Base-by-base conservation (phyloP, 495 filamentous ascomycete species). In the Annulohypoxylon moriforme region DNA sequence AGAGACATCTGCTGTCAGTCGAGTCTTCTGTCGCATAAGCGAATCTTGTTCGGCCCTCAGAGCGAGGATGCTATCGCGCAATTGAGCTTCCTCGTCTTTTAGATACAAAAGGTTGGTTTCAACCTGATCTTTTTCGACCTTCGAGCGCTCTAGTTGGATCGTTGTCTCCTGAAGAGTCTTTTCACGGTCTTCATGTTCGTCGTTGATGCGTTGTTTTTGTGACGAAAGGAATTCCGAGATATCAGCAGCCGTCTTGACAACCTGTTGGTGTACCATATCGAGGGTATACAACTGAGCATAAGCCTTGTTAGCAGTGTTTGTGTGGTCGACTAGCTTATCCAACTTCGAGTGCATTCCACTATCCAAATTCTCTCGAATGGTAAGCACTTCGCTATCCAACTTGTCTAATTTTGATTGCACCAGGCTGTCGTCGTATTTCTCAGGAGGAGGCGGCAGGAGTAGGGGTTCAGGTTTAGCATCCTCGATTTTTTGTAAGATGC, bases 261-360 rank as follows among this genome's bases (percentile, higher is more conserved):
- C 94, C 68, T 97, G 91, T 73, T 91, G 85, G 76, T 97, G 94
- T 69, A 98, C 95, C 75, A 94, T 87, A 71, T 97, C 93, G 8
- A 99, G 86, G 55, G 93, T 91, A 67, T 91, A 90, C 4, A 92
- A 81, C 55, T 91, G 89, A 3, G 85, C 79, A 63, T 88, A 85
- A 2, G 87, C 82, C 69, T 88, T 86, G 63, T 83, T 83, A 14
- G 88, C 84, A 49, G 75, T 78, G 0, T 86, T 77, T 59, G 90
- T 88, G 68, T 93, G 89, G 20, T 88, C 87, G 25, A 97, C 83
- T 7, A 99, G 84, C 69, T 86, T 89, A 78, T 99, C 90, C n/a
- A 99, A 86, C 81, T 97, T 98, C 59, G 90, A 87, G 34, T 94
- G 91, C 3, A 97, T 85, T 42, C 81, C 84, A 4, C 81, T 86